Evolutionary conservation across 495 filamentous ascomycete species (phyloP).

Genomic region (Aspergillus ellipticus): DNA sequence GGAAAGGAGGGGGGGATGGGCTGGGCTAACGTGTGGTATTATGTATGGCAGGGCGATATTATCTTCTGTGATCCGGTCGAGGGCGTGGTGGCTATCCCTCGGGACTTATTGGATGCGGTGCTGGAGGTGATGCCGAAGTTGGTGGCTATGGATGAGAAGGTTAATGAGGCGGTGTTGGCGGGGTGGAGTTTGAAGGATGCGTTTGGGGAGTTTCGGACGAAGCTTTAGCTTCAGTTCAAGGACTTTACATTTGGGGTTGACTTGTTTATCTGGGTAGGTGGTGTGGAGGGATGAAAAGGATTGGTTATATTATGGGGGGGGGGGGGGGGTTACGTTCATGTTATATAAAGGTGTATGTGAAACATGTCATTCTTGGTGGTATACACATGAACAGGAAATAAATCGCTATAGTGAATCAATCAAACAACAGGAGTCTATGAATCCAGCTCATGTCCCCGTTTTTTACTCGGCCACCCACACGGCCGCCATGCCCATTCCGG

Average conservation of each 20-base stretch:
- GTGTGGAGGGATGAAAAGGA: no score
- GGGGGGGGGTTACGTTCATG: neutral
- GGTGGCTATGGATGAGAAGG: conserved; percentile 57
- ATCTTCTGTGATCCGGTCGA: conserved; percentile 59
- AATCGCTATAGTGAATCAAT: conserved; percentile 10
- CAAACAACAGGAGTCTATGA: conserved; percentile 10
- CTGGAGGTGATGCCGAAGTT: conserved; percentile 52
- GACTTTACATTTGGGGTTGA: neutral
- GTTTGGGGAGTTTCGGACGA: conserved; percentile 42
- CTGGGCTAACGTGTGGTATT: neutral
- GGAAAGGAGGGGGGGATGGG: neutral
- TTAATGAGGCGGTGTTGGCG: conserved; percentile 54
- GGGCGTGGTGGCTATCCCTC: conserved; percentile 62
- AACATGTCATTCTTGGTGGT: conserved; percentile 4
- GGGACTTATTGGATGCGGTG: conserved; percentile 44
- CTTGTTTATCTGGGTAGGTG: neutral
- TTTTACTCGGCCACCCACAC: conserved; percentile 83
- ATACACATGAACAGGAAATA: conserved; percentile 20
- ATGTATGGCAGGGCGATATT: conserved; percentile 51
- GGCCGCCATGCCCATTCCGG: conserved; percentile 95
- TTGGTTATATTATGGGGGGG: neutral
- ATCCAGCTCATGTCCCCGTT: conserved; percentile 15
- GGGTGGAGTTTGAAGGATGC: conserved; percentile 57
- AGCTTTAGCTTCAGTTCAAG: conserved; percentile 5
- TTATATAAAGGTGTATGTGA: no score